These are phyloP conservation scores for Phytophthora cactorum DNA, from an alignment of 352 stramenopile species.

Conservation along the genomic window DNA sequence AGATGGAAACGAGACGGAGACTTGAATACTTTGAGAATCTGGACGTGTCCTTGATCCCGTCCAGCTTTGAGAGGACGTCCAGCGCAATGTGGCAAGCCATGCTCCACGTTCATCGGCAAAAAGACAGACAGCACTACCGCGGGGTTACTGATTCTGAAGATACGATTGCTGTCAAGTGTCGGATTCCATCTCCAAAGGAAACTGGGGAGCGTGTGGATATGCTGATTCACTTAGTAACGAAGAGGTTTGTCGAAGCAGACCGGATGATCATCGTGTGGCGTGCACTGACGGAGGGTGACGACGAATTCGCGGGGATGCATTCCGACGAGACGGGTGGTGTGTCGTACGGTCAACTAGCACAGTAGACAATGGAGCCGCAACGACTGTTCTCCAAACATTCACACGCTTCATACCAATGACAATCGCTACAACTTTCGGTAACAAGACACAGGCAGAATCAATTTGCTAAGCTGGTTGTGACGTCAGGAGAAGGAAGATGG, in stretches of 20 bases:
- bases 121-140: conserved; percentile 9
- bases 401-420: conserved; percentile 24
- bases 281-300: conserved; percentile 39
- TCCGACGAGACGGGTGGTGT: conserved; percentile 67
- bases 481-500: conserved; percentile 34
- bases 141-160: conserved; percentile 27
- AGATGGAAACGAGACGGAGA: conserved; percentile 12
- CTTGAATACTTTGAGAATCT: conserved; percentile 30
- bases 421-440: conserved; percentile 1
- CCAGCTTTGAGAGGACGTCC: conserved; percentile 12
- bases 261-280: conserved; percentile 64
- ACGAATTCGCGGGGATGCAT: conserved; percentile 40
- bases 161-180: conserved; percentile 37
- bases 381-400: conserved; percentile 16
- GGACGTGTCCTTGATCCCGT: conserved; percentile 24
- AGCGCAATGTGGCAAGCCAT: conserved; percentile 27
- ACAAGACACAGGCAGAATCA: conserved; percentile 11
- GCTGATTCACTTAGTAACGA: conserved; percentile 35
- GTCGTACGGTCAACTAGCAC: conserved; percentile 21
- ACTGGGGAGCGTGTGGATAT: conserved; percentile 4
- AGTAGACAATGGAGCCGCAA: neutral
- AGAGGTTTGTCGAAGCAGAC: conserved; percentile 38
- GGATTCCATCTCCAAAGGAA: conserved; percentile 9
- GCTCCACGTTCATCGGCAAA: conserved; percentile 9
- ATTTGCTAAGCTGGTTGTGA: conserved; percentile 27